Conservation (phyloP, 2,329 filamentous ascomycete genomes). For the Stemphylium lycopersici region DNA sequence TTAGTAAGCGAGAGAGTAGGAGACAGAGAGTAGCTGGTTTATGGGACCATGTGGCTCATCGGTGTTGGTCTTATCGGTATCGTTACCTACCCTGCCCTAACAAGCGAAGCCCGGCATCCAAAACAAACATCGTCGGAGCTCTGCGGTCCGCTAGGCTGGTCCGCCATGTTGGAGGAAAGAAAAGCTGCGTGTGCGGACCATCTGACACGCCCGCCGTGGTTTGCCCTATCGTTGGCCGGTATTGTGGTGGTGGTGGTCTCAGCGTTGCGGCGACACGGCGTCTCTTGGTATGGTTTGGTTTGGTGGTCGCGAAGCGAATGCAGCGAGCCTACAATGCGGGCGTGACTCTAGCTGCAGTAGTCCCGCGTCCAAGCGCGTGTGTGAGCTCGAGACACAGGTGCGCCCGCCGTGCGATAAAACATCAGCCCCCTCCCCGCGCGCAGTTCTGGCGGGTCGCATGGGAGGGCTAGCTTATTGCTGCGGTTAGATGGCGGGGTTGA, state of each 20-base stretch:
- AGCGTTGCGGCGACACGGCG: conserved; percentile 3
- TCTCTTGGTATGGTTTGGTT: conserved; percentile 7
- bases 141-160: background rate
- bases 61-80: background rate
- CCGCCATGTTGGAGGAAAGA: background rate
- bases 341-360: conserved; percentile 19
- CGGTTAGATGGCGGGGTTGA: background rate
- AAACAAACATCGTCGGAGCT: conserved; percentile 12
- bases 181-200: conserved; percentile 1
- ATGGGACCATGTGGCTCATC: background rate
- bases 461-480: background rate
- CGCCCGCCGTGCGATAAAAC: background rate
- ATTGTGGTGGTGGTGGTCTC: background rate
- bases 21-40: background rate
- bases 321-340: background rate
- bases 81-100: background rate
- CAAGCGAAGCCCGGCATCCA: conserved; percentile 7
- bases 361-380: conserved; percentile 11
- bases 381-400: background rate
- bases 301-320: conserved; percentile 7
- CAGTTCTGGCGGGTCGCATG: too few species aligned
- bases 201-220: background rate
- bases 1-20: background rate
- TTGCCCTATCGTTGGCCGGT: background rate
- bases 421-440: too few species aligned